Base-by-base conservation (phyloP, 2,329 filamentous ascomycete species). In the Metarhizium humberi region DNA sequence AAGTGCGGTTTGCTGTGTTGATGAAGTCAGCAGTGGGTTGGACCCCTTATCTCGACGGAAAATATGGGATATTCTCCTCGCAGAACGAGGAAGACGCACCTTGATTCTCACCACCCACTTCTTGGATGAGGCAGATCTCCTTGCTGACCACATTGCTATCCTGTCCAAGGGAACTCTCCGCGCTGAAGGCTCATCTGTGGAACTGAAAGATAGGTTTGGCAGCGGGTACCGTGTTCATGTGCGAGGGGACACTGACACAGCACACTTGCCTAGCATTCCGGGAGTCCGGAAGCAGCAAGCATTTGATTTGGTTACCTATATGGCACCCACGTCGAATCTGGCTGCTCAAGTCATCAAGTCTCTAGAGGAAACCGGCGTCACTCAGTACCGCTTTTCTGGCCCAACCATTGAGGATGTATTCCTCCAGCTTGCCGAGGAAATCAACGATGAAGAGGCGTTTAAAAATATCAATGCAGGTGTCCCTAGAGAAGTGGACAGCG, bases 351-450 rank as follows among this genome's bases (percentile, higher is more conserved):
- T 92, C 49, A 87, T 95, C 59, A 78, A 79, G 50, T 70, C 78
- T 10, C 75, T 96, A 1, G 87, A 95, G 66, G 71, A 75, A 1
- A 74, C 78, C 1, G 82, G 83, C 0, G 78, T 95, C 45, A 76
- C 77, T 16, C 87, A 95, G 56, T 96, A 95, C 67, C 85, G 91
- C 56, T 88, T 96, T 61, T 88, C 87, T 16, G 90, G 90, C 0
- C 92, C 92, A 0, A 95, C 90, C 0, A 91, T 96, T 45, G 92
- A 96, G 67, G 91, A 96, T 61, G 91, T 96, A 0, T 96, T 96
- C 69, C 73, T 96, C 29, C 86, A 89, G 60, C 78, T 96, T 43
- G 90, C 91, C 0, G 88, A 92, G 64, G 91, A 96, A 67, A 80
- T 90, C 57, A 79, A 77, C 55, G 78, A 77, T 6, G 81, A 86